phyloP scores from a whole-genome alignment of 345 rosid genomes.

The Eucalyptus rudis region DNA sequence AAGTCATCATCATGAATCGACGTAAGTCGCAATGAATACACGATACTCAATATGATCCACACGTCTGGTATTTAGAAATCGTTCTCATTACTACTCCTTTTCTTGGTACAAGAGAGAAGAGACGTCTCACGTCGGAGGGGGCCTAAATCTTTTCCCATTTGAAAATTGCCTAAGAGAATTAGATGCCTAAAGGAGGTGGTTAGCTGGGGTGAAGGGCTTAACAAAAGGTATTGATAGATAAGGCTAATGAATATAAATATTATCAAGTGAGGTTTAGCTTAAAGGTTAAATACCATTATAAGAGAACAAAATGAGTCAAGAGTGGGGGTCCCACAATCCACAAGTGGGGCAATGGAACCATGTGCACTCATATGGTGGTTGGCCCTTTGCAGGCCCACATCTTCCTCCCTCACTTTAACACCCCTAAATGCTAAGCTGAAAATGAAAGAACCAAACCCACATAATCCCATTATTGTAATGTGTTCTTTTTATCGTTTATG shows the following conservation, averaged over 20 bases:
- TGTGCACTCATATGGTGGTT: conserved; percentile 71
- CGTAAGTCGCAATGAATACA: background rate
- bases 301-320: background rate
- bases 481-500: background rate
- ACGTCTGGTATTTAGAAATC: background rate
- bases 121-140: background rate
- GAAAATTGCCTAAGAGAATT: background rate
- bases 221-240: background rate
- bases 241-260: background rate
- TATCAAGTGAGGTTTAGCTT: background rate
- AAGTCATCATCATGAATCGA: background rate
- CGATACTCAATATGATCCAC: background rate
- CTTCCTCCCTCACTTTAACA: background rate
- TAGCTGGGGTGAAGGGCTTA: background rate
- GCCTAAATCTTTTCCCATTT: background rate
- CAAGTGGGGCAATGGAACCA: conserved; percentile 35
- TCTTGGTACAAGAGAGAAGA: background rate
- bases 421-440: background rate
- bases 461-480: background rate
- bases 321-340: background rate
- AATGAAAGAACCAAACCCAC: background rate
- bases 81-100: background rate
- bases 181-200: background rate
- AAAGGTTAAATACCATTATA: background rate
- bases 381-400: conserved; percentile 24